Evolutionary conservation across 306 rosid genomes (phyloP).

Genomic region (Prinsepia uniflora): DNA sequence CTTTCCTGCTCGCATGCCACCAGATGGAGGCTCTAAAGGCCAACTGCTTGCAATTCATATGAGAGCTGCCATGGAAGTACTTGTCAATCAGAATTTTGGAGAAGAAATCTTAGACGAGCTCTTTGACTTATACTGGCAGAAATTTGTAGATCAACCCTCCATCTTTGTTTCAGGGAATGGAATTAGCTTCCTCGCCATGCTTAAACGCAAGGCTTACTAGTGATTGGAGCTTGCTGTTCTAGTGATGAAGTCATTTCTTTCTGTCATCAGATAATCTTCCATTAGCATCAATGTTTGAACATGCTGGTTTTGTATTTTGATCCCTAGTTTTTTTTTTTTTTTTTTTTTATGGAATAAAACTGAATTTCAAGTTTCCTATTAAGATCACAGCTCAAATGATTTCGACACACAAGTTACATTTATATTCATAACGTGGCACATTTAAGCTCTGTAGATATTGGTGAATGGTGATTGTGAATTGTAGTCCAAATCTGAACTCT

Average conservation of each 20-base stretch:
- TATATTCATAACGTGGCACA: too few relatives aligned
- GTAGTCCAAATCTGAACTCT: too few relatives aligned
- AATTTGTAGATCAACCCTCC: background rate
- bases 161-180: background rate
- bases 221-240: background rate
- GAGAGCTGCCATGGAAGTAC: constrained; percentile 8
- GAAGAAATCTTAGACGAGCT: constrained; percentile 12
- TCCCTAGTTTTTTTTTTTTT: too few relatives aligned
- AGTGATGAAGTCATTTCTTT: too few relatives aligned
- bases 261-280: background rate
- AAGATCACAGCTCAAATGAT: too few relatives aligned
- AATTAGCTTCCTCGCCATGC: constrained; percentile 3
- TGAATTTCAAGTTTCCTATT: too few relatives aligned
- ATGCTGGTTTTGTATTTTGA: too few relatives aligned
- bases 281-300: background rate
- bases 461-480: too few relatives aligned
- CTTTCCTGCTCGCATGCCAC: background rate
- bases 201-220: background rate
- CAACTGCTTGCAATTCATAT: background rate
- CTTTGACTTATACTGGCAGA: background rate
- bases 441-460: too few relatives aligned
- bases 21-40: background rate
- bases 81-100: constrained; percentile 15
- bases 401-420: too few relatives aligned
- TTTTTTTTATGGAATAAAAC: too few relatives aligned